Percentiles rank a stretch among this genome's conserved stretches.
Conservation (phyloP, 73 alveolate species). For the Tetrahymena borealis region DNA sequence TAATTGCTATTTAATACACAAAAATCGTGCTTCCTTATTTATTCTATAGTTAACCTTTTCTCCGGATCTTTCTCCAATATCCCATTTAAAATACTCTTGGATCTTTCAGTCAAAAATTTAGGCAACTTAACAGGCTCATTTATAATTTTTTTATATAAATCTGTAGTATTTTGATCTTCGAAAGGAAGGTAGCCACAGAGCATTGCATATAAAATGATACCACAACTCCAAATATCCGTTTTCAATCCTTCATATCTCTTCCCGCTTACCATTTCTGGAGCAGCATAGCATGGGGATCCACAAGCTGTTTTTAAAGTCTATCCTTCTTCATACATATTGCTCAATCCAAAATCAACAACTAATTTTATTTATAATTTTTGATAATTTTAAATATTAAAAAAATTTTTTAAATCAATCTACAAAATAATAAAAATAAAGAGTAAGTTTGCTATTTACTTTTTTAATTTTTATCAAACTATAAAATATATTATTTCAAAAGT, state of each 20-base stretch:
- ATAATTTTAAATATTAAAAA: no score
- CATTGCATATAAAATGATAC: slow-evolving; percentile 95
- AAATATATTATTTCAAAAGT: no score
- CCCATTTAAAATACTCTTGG: not conserved
- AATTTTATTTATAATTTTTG: not conserved
- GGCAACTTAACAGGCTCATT: not conserved
- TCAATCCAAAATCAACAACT: slow-evolving; percentile 36
- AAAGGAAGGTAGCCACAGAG: slow-evolving; percentile 95
- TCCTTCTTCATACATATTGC: slow-evolving; percentile 16
- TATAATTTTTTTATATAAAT: slow-evolving; percentile 71
- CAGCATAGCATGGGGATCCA: slow-evolving; percentile 98
- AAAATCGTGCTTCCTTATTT: not conserved
- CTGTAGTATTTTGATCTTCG: slow-evolving; percentile 84
- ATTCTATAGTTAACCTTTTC: not conserved
- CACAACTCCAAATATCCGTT: slow-evolving; percentile 94
- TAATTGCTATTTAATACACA: not conserved
- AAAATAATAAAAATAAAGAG: no score
- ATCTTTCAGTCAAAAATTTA: not conserved
- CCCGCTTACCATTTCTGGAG: slow-evolving; percentile 97
- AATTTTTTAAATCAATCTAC: not conserved
- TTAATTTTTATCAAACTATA: no score
- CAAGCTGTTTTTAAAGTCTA: slow-evolving; percentile 87
- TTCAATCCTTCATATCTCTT: slow-evolving; percentile 83
- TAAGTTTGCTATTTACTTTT: no score
- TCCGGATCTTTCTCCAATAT: not conserved